A percentile compares a stretch with the other conserved stretches of the same genome.
Conservation (phyloP, 768 basidiomycete genomes). For the Boletellus sp. region DNA sequence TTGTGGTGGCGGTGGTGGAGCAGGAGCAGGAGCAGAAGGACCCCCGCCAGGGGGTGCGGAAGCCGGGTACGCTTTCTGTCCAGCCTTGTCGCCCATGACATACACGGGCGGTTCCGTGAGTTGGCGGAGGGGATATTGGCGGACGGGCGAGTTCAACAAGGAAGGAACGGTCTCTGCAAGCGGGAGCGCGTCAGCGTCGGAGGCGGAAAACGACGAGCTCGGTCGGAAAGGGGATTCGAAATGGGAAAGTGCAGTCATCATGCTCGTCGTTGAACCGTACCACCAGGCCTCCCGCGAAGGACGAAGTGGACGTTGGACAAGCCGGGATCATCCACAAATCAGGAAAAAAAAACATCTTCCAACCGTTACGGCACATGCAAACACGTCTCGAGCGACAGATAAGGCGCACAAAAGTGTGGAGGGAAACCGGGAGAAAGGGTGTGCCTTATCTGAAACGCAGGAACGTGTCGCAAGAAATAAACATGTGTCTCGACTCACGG, state of each 20-base stretch:
- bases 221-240: neutral
- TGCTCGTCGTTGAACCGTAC: neutral
- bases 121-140: conserved; percentile 66
- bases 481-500: conserved; percentile 44
- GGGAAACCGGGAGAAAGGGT: too few species aligned
- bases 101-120: conserved; percentile 65
- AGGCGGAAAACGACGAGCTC: conserved; percentile 9
- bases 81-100: conserved; percentile 68
- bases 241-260: neutral
- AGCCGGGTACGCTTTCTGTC: conserved; percentile 55
- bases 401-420: conserved; percentile 4
- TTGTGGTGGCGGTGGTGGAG: conserved; percentile 31
- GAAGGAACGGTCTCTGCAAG: conserved; percentile 55
- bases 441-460: conserved; percentile 20
- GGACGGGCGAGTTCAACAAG: conserved; percentile 57
- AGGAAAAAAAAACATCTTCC: neutral
- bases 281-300: neutral
- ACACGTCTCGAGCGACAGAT: conserved; percentile 7
- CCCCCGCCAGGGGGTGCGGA: conserved; percentile 23
- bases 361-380: conserved; percentile 1
- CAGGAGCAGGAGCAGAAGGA: conserved; percentile 20
- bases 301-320: neutral
- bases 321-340: neutral
- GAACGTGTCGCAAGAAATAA: neutral
- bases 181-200: conserved; percentile 1